These are phyloP conservation scores for Penicillium taxi DNA, from an alignment of 495 filamentous ascomycete genomes.

Conservation along the genomic window DNA sequence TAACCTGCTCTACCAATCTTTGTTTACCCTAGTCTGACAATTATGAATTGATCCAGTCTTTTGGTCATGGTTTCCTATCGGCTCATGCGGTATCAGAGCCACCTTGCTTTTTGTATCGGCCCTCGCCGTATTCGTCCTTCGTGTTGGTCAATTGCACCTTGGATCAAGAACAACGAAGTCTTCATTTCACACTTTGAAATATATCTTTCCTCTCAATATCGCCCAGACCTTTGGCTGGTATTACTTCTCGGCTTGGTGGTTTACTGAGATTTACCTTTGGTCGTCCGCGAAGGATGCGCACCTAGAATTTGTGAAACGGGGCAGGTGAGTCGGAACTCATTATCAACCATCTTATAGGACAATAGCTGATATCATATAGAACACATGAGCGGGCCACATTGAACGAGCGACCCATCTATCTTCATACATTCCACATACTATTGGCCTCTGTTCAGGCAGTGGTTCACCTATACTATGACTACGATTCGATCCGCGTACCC, in stretches of 20 bases:
- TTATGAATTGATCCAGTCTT: constrained; percentile 49
- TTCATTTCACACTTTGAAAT: constrained; percentile 52
- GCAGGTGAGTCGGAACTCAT: constrained; percentile 38
- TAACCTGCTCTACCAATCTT: constrained; percentile 1
- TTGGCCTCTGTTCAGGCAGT: constrained; percentile 62
- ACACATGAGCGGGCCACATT: constrained; percentile 64
- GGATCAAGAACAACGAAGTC: constrained; percentile 59
- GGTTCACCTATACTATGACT: constrained; percentile 64
- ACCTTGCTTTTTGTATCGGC: constrained; percentile 58
- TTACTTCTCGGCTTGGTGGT: constrained; percentile 69
- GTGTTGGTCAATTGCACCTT: constrained; percentile 76
- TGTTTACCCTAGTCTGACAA: constrained; percentile 4
- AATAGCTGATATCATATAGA: constrained; percentile 21
- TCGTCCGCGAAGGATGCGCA: constrained; percentile 56
- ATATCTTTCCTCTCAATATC: constrained; percentile 48
- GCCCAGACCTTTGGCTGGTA: constrained; percentile 65
- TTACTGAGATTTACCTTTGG: constrained; percentile 76
- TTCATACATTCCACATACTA: constrained; percentile 60
- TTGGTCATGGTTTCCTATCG: constrained; percentile 82
- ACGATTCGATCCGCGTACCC: constrained; percentile 58
- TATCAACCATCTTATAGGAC: background rate
- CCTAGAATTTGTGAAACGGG: constrained; percentile 62
- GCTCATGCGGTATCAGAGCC: constrained; percentile 65
- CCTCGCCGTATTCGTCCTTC: constrained; percentile 67
- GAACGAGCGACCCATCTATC: constrained; percentile 81